Percentiles rank a stretch among this genome's conserved stretches.
phyloP scores from a whole-genome alignment of 2,329 filamentous ascomycete genomes.

The Colletotrichum sp. region DNA sequence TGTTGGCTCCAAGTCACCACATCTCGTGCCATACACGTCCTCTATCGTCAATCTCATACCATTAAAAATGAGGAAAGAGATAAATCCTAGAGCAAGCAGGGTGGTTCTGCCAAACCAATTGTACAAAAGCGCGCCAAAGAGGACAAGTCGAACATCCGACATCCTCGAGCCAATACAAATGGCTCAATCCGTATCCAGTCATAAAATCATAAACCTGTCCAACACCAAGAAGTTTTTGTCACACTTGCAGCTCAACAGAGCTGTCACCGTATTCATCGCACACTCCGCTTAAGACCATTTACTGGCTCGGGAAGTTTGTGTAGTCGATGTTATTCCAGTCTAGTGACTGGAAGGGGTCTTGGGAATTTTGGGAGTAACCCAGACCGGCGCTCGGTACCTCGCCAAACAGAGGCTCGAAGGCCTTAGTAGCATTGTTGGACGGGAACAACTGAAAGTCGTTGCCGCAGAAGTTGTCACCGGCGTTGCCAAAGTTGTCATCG shows the following conservation, averaged over 20 bases:
- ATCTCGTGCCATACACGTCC: neutral
- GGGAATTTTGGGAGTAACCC: slow-evolving; percentile 59
- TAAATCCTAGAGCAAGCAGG: slow-evolving; percentile 7
- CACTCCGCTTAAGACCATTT: slow-evolving; percentile 11
- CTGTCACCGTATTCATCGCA: neutral
- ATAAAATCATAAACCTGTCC: slow-evolving; percentile 16
- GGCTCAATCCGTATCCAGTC: slow-evolving; percentile 12
- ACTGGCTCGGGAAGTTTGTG: slow-evolving; percentile 33
- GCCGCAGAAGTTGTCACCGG: slow-evolving; percentile 37
- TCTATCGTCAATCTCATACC: slow-evolving; percentile 15
- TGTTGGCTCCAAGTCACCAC: neutral
- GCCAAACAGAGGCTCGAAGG: slow-evolving; percentile 52
- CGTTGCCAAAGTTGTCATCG: slow-evolving; percentile 53
- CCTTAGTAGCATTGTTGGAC: slow-evolving; percentile 41
- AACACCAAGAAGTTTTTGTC: neutral
- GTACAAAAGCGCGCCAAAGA: slow-evolving; percentile 7
- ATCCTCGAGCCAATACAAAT: neutral
- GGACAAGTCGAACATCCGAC: neutral
- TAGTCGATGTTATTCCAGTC: slow-evolving; percentile 46
- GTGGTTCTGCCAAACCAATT: slow-evolving; percentile 2
- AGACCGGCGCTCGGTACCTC: slow-evolving; percentile 55
- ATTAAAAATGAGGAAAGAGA: slow-evolving; percentile 9
- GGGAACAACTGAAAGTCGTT: slow-evolving; percentile 72
- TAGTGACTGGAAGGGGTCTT: slow-evolving; percentile 51
- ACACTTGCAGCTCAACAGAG: neutral